Base-by-base conservation (phyloP, 331 rosid species). In the Cydonia oblonga region DNA sequence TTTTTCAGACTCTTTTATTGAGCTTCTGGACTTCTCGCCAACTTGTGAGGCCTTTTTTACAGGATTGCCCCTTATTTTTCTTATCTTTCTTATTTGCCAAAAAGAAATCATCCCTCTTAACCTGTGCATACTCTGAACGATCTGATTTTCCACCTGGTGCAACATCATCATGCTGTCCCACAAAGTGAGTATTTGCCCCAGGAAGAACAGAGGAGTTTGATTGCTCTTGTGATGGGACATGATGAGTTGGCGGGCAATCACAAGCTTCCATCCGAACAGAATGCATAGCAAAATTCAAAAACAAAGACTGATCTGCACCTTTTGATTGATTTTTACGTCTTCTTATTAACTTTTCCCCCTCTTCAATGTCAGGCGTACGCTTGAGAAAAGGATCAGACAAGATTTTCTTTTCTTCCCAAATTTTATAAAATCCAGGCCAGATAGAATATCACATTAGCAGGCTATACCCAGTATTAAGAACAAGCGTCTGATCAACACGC, bases 201-300 rank as follows among this genome's bases (percentile, higher is more conserved):
- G 93, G 89, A 81, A 87, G 90, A 74, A 88, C 96, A 30, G 90
- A 87, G 70, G 87, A 84, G 76, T 76, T 83, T 68, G 92, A 82
- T 68, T 84, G 84, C 74, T 84, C 88, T 73, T 78, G 80, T 61
- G 96, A 69, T 60, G 90, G 71, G 51, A 77, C 85, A 62, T 82
- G 83, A 82, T 88, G 87, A 73, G 84, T 83, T 70, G 97, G 96
- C 38, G 98, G 97, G 78, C 98, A 93, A 86, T 93, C 98, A 81
- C 98, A 93, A 80, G 98, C 98, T 84, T 93, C 97, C 97, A 90
- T 85, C 85, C 98, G 82, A 62, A 90, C 93, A 5, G 98, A 93
- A 77, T 93, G 98, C 98, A 89, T 90, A 16, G 98, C 98, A 72
- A 93, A 93, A 76, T 93, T 93, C 75, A 90, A 81, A 83, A 93